Base-by-base conservation (phyloP, 176 grass and related monocot species). In the Carex cristatella region DNA sequence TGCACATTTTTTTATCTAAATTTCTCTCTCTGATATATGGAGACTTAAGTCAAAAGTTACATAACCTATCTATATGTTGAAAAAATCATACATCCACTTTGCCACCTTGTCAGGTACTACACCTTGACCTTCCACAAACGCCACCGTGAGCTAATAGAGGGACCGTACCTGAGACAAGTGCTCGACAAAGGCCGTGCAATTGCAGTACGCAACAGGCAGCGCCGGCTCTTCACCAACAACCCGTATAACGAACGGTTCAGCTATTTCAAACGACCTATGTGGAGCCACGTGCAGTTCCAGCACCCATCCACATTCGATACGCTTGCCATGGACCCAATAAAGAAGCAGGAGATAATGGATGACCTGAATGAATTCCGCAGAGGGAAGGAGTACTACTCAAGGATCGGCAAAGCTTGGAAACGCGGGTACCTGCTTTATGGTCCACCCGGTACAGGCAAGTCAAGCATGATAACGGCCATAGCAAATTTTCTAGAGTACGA, bases 351-450 rank as follows among this genome's bases (percentile, higher is more conserved):
- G 5, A 57, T 88, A 63, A 57, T 84, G 4, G 40, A 69, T 2
- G 87, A 88, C 10, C 87, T 88, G 42, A 59, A 19, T 1, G 48
- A 62, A 28, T 88, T 88, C 73, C 46, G 61, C 28, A 49, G 61
- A 4, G 61, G 70, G n/a, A 88, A 84, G 72, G 81, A 88, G 14
- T 88, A 88, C 70, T 88, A 88, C 61, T 56, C 87, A 7, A 70
- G 57, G 46, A 84, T 88, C 7, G 87, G 87, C 44, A 88, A 88
- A 49, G 87, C 81, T 13, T 88, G 87, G 87, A 88, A 88, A 31
- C 56, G 81, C 0, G 81, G 81, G 4, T 88, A 84, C 62, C 61
- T 88, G 42, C 81, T 88, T 27, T 69, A 79, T 15, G 86, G 86
- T 48, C 86, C 86, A 10, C 86, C 86, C 5, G 86, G 86, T 64